Percentiles rank a stretch among this genome's conserved stretches.
Evolutionary conservation across 768 basidiomycete species (phyloP).

Genomic region (Lactarius vividus): DNA sequence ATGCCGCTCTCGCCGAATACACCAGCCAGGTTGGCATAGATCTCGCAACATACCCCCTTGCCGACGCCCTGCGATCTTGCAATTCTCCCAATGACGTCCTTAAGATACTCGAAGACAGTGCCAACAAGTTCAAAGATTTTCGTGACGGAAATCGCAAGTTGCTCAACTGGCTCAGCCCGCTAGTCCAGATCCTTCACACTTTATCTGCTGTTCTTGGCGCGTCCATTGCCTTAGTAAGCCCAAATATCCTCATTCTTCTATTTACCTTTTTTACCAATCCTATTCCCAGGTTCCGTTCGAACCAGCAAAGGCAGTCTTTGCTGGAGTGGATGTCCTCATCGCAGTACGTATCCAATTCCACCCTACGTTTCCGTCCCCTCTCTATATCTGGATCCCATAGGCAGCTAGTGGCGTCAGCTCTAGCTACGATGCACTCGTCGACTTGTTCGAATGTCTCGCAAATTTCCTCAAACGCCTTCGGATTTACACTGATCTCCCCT

Average conservation of each 20-base stretch:
- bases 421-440: too few species aligned
- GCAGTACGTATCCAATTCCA: neutral
- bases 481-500: too few species aligned
- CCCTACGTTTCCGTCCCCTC: neutral
- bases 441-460: too few species aligned
- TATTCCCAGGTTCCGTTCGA: neutral
- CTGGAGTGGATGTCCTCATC: neutral
- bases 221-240: neutral
- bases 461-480: too few species aligned
- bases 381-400: neutral
- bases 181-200: neutral
- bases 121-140: neutral
- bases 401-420: too few species aligned
- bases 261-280: too few species aligned
- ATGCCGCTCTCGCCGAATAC: neutral
- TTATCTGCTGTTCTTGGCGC: neutral
- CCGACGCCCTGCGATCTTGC: neutral
- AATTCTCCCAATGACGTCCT: neutral
- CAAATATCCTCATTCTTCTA: neutral
- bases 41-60: too few species aligned
- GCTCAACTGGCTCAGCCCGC: neutral
- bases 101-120: neutral
- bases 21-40: too few species aligned
- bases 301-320: conserved; percentile 2
- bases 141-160: neutral